Base-by-base conservation (phyloP, 768 basidiomycete genomes). In the Clavaria fumosa region DNA sequence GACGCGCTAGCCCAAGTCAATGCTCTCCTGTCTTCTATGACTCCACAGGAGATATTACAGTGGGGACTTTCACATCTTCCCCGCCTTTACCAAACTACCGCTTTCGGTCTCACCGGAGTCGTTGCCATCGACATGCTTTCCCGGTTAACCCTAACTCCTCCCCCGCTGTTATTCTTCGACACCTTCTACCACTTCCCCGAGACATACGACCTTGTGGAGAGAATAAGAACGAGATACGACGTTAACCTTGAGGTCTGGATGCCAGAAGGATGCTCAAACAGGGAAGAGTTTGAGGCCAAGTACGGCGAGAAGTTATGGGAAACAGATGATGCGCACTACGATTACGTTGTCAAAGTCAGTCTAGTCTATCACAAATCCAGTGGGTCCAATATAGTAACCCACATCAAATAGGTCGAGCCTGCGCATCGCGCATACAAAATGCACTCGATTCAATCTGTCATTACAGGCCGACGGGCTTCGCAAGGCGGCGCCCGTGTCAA, bases 151-250 rank as follows among this genome's bases (percentile, higher is more conserved):
- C 42, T 61, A 19, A 52, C 59, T 12, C 69, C 71, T 0, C 84
- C 84, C 1, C 88, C 90, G 1, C 69, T 96, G 14, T 89, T 97
- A 61, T 97, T 99, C 62, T 60, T 96, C 53, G 91, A 99, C 61
- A 97, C 95, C 0, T 66, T 97, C 10, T 89, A 96, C 53, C 95
- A 97, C 61, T 99, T 99, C 59, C 63, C 66, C 3, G 86, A 96
- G 61, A 97, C 93, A 4, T 79, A 95, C 50, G 75, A 77, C 40
- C 77, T 99, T 31, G 80, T 91, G 7, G 71, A 78, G 24, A 74
- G 77, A n/a, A 84, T 90, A 12, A 73, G 78, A 50, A 54, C 64
- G 46, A 71, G 64, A 43, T 99, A 97, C 55, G 62, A 63, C n/a
- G 63, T 75, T 26, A 67, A 69, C 3, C 62, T 96, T 4, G 69